These are phyloP conservation scores for Lactarius deliciosus DNA, from an alignment of 768 basidiomycete species.

Conservation along the genomic window DNA sequence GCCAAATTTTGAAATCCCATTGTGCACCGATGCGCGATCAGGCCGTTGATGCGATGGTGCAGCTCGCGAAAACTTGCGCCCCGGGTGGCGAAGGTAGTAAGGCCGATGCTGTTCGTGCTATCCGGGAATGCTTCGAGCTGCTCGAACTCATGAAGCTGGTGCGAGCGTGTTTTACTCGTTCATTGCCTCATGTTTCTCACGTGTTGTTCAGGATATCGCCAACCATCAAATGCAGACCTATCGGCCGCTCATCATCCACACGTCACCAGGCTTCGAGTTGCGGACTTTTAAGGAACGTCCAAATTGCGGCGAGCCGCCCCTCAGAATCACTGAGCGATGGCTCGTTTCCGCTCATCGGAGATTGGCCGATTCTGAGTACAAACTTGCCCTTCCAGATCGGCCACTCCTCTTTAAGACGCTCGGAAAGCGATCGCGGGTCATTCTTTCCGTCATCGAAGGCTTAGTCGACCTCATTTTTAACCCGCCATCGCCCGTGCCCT, in stretches of 20 bases:
- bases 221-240: conserved; percentile 93
- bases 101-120: conserved; percentile 66
- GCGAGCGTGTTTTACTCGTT: conserved; percentile 37
- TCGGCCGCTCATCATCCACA: conserved; percentile 84
- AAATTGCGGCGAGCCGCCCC: conserved; percentile 34
- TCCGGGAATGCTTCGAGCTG: conserved; percentile 84
- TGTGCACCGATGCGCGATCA: conserved; percentile 93
- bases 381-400: conserved; percentile 41
- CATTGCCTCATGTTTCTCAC: conserved; percentile 28
- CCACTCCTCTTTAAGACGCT: conserved; percentile 39
- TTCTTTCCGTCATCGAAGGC: conserved; percentile 46
- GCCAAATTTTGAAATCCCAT: conserved; percentile 80
- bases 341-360: conserved; percentile 27
- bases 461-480: conserved; percentile 66
- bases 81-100: conserved; percentile 55
- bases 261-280: conserved; percentile 77
- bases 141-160: conserved; percentile 95
- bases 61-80: conserved; percentile 57
- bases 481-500: conserved; percentile 43
- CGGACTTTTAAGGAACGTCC: conserved; percentile 66
- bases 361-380: conserved; percentile 22
- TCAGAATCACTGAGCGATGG: conserved; percentile 29
- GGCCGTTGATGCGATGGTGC: conserved; percentile 81
- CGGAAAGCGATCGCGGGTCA: conserved; percentile 28
- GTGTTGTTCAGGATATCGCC: conserved; percentile 75